These are phyloP conservation scores for Paramecium octaurelia DNA, from an alignment of 73 alveolate genomes.

Conservation along the genomic window DNA sequence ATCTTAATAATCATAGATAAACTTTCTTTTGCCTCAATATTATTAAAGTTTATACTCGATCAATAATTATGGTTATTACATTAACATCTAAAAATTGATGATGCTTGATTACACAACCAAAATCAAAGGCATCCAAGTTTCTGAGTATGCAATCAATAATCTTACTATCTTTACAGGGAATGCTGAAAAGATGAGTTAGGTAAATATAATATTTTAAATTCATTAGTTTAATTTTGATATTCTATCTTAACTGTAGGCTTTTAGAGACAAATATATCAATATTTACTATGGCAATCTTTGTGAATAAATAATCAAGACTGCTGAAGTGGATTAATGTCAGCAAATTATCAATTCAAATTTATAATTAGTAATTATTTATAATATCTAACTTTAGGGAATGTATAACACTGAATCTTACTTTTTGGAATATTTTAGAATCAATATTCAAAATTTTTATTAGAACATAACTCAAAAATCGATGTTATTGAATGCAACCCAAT, in stretches of 20 bases:
- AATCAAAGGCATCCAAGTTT: neutral
- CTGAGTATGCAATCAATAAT: neutral
- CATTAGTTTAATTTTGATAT: neutral
- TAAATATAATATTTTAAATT: neutral
- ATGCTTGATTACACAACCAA: neutral
- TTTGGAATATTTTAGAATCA: neutral
- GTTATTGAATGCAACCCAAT: neutral
- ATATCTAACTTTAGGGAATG: neutral
- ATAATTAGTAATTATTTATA: neutral
- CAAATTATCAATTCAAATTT: neutral
- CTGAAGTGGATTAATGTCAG: neutral
- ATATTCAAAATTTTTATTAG: neutral
- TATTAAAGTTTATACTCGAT: neutral
- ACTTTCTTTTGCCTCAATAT: neutral
- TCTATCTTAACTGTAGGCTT: neutral
- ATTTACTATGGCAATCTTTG: conserved; percentile 16
- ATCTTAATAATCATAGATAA: neutral
- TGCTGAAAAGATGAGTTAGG: neutral
- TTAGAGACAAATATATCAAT: neutral
- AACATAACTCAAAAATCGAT: neutral
- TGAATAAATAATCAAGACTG: neutral
- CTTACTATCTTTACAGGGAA: conserved; percentile 26
- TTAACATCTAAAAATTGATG: neutral
- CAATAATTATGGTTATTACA: neutral
- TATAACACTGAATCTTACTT: conserved; percentile 8